Evolutionary conservation across 1,139 yeast genomes (phyloP), one percentile per base, ranked within the genome.

Genomic region (Geotrichum restrictum): DNA sequence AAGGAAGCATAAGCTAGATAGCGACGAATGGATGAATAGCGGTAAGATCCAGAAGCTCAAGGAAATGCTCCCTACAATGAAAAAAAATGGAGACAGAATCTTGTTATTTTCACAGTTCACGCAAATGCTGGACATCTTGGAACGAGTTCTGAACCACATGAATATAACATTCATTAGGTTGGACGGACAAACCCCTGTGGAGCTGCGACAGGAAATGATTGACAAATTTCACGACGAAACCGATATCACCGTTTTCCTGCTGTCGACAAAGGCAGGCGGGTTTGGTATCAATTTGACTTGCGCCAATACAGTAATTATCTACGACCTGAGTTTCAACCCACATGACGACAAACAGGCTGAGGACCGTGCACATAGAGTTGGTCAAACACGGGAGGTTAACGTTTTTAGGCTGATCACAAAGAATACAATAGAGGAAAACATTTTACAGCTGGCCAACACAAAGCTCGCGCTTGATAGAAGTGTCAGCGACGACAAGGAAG

Each of bases 341-440:
- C 98, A 94, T 67, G 98, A 93, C 68, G 99, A 93, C 66, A 86
- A 85, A 65, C 99, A 93, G 72, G 99, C 99, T 0, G 98, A 94
- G 67, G 98, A 93, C 68, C 79, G 99, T 65, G 96, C 98, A 0
- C 99, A 93, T 69, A 80, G 99, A 68, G 96, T 94, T 27, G 99
- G 99, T 1, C 98, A 94, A 70, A 85, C 86, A 40, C 82, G 85
- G 56, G 93, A 87, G 49, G 99, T 94, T 19, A 74, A 77, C 45
- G 96, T 94, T 14, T 80, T 82, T 48, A 79, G 95, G 55, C 72
- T 94, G 62, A 85, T 94, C 54, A 79, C 86, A 10, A 77, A 76
- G 59, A 76, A 81, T 53, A 83, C 96, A 1, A 85, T 94, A 40
- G 99, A 93, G 62, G 97, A 93, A 67, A 88, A 85, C 62, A 93